Conservation (phyloP, 225 moss, liverwort and hornwort species). For the Pseudisothecium myosuroides region DNA sequence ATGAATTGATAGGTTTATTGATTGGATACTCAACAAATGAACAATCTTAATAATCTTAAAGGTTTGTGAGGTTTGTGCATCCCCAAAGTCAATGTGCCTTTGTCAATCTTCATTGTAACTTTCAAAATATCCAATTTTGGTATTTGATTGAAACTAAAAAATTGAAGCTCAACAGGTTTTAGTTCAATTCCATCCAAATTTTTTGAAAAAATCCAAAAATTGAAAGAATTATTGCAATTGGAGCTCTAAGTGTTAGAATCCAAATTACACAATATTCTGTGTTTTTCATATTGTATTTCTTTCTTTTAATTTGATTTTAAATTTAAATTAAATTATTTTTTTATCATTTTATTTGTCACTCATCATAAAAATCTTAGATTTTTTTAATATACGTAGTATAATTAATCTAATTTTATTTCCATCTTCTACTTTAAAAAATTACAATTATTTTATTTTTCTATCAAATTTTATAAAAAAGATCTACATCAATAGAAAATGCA, state of each 20-base stretch:
- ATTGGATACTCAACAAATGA: neutral
- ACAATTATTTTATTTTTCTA: neutral
- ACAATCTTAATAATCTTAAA: neutral
- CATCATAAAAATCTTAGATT: accelerated
- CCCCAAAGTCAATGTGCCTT: accelerated
- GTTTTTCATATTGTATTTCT: neutral
- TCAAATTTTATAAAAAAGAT: neutral
- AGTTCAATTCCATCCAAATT: neutral
- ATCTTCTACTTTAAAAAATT: neutral
- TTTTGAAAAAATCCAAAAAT: too few species aligned
- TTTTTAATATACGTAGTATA: neutral
- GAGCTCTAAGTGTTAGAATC: neutral
- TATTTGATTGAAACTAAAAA: neutral
- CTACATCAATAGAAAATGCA: neutral
- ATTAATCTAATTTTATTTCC: neutral
- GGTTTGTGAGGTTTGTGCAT: accelerated
- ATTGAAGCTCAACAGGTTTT: neutral
- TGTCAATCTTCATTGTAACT: neutral
- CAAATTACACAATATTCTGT: neutral
- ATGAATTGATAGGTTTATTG: neutral
- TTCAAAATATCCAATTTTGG: neutral
- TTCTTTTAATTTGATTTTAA: neutral
- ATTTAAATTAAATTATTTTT: neutral
- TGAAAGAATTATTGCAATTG: neutral
- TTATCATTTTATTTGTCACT: neutral